phyloP scores from a whole-genome alignment of 441 rosid species.

The Rhodomyrtus psidioides region DNA sequence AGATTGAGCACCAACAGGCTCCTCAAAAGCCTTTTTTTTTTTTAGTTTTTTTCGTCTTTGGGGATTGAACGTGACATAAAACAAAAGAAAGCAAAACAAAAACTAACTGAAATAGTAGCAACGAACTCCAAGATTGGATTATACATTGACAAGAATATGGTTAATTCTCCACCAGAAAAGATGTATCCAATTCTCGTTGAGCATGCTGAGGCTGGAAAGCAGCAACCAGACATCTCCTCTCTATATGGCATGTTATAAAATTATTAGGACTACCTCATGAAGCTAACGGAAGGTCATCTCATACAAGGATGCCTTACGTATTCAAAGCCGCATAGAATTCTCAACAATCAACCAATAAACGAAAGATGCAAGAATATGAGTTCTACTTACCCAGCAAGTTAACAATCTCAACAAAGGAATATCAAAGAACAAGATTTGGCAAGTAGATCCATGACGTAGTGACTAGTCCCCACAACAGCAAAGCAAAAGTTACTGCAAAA shows the following conservation, averaged over 20 bases:
- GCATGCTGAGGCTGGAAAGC: background rate
- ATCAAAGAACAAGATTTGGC: background rate
- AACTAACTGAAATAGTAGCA: constrained; percentile 29
- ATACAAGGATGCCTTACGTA: background rate
- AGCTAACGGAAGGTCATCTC: background rate
- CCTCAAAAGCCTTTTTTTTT: background rate
- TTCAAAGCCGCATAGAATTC: background rate
- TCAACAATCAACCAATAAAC: background rate
- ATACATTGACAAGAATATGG: background rate
- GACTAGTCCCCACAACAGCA: background rate
- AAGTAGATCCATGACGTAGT: background rate
- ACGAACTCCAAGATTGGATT: background rate
- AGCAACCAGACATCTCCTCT: background rate
- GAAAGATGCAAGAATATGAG: background rate
- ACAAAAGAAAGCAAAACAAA: too few species aligned
- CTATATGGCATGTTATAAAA: background rate
- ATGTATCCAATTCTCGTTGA: background rate
- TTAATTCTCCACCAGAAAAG: background rate
- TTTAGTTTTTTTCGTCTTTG: background rate
- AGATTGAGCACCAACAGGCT: background rate
- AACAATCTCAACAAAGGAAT: background rate
- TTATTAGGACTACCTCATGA: background rate
- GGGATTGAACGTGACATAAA: background rate
- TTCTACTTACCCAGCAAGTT: background rate
- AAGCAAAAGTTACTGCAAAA: background rate